These are phyloP conservation scores for Leucosporidium creatinivorum DNA, from an alignment of 768 basidiomycete species.

Conservation along the genomic window DNA sequence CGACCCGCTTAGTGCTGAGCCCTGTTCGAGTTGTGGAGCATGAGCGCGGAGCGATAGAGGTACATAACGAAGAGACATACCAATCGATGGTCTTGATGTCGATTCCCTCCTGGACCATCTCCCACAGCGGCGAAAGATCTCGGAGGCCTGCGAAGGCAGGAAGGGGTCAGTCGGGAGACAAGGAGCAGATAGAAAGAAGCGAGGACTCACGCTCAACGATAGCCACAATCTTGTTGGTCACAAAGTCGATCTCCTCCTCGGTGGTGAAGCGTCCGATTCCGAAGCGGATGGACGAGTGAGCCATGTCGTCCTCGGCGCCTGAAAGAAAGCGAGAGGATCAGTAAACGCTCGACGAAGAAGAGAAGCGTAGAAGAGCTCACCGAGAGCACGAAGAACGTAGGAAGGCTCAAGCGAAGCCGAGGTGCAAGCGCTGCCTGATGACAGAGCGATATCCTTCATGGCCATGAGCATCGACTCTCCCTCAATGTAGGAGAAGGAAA, in stretches of 20 bases:
- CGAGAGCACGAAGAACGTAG: conserved; percentile 91
- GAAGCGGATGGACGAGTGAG: conserved; percentile 93
- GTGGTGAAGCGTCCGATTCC: conserved; percentile 98
- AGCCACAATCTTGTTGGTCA: conserved; percentile 73
- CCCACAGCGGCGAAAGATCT: conserved; percentile 98
- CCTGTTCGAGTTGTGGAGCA: background rate
- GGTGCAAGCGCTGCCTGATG: conserved; percentile 96
- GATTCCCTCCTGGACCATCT: conserved; percentile 99
- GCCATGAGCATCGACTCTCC: conserved; percentile 97
- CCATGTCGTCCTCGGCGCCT: conserved; percentile 97
- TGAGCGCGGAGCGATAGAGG: background rate
- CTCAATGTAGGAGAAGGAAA: conserved; percentile 93
- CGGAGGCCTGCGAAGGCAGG: conserved; percentile 52
- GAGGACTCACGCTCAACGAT: conserved; percentile 52
- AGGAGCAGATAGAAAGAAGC: background rate
- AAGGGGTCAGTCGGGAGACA: background rate
- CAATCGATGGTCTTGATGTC: conserved; percentile 82
- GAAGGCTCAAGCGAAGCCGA: conserved; percentile 97
- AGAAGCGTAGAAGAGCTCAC: conserved; percentile 43
- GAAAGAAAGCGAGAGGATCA: conserved; percentile 33
- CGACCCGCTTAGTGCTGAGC: background rate
- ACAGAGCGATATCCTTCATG: conserved; percentile 94
- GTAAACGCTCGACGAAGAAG: background rate
- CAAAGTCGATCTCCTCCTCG: conserved; percentile 91
- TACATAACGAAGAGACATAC: background rate